Evolutionary conservation across 495 filamentous ascomycete species (phyloP).

Genomic region (Polyplosphaeria fusca): DNA sequence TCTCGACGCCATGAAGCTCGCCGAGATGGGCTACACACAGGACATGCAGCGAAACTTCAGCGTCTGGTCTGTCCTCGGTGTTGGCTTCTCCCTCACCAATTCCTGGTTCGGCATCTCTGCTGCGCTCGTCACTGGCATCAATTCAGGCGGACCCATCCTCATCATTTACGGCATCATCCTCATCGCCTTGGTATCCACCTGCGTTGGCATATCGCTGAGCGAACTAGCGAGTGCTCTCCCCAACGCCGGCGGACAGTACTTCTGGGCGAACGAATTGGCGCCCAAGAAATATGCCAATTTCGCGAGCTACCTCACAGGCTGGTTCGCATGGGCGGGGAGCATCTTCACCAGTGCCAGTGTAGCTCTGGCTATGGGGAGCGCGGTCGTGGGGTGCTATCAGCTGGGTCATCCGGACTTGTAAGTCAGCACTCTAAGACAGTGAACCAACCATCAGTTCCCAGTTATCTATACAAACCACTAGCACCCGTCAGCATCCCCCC

Average conservation of each 20-base stretch:
- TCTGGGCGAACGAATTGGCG: conserved; percentile 59
- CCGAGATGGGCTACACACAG: conserved; percentile 59
- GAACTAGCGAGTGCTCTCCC: conserved; percentile 59
- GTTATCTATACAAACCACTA: too few relatives aligned
- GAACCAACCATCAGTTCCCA: neutral
- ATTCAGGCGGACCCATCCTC: conserved; percentile 57
- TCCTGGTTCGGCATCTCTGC: conserved; percentile 63
- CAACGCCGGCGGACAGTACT: conserved; percentile 63
- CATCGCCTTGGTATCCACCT: conserved; percentile 53
- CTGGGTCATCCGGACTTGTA: conserved; percentile 57
- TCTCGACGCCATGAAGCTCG: conserved; percentile 35
- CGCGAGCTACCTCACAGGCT: conserved; percentile 56
- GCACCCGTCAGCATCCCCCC: neutral
- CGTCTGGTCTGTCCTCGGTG: conserved; percentile 55
- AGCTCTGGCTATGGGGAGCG: conserved; percentile 52
- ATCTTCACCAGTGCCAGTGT: conserved; percentile 59
- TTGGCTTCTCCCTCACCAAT: conserved; percentile 62
- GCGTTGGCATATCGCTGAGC: conserved; percentile 54
- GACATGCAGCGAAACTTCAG: conserved; percentile 59
- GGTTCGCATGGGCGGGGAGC: conserved; percentile 56
- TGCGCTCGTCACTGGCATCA: conserved; percentile 58
- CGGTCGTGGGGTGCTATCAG: conserved; percentile 56
- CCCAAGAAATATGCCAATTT: conserved; percentile 52
- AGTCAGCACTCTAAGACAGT: too few relatives aligned
- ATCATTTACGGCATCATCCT: conserved; percentile 61